Percentiles rank a stretch among this genome's conserved stretches.
phyloP scores from a whole-genome alignment of 345 rosid species.

The Cardamine occulta region DNA sequence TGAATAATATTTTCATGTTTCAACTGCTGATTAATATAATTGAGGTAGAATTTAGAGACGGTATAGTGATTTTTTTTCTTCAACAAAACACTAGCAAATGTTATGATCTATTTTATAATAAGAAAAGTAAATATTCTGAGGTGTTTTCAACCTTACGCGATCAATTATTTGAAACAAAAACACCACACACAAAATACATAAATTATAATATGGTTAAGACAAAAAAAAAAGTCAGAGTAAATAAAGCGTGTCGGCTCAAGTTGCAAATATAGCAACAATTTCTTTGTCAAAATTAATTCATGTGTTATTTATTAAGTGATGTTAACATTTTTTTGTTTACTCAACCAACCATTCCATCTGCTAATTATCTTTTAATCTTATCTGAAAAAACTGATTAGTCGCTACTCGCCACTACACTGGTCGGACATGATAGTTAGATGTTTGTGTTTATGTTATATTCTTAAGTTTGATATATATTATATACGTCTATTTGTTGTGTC shows the following conservation, averaged over 20 bases:
- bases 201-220: not conserved
- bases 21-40: no score
- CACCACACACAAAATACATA: not conserved
- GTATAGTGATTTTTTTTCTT: no score
- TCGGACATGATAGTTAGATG: not conserved
- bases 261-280: constrained; percentile 33
- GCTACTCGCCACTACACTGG: constrained; percentile 1
- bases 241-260: constrained; percentile 38
- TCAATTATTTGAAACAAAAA: not conserved
- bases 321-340: constrained; percentile 23
- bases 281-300: constrained; percentile 22
- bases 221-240: constrained; percentile 17
- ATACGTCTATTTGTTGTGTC: not conserved
- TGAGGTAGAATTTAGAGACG: no score
- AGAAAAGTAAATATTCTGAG: not conserved
- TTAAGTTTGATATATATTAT: not conserved
- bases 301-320: constrained; percentile 30
- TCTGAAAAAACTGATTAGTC: not conserved
- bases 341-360: constrained; percentile 28
- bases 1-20: no score
- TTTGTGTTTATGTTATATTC: not conserved
- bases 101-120: not conserved
- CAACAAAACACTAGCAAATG: no score
- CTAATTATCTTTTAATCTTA: not conserved
- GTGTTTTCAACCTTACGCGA: not conserved